These are phyloP conservation scores for Gracilaria domingensis DNA, from an alignment of 23 red algal genomes.

Conservation along the genomic window DNA sequence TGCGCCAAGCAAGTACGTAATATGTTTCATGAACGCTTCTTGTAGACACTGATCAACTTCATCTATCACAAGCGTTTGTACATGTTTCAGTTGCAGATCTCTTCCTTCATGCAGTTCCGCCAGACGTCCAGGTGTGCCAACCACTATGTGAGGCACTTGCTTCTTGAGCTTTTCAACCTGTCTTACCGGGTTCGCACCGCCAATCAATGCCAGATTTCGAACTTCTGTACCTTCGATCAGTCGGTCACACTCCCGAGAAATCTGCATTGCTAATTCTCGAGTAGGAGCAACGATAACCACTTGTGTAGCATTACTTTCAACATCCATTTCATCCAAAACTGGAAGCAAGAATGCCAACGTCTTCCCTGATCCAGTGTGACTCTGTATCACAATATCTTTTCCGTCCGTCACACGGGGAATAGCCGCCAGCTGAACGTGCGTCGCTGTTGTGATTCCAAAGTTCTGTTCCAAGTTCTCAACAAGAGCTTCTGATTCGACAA, in stretches of 20 bases:
- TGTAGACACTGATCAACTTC: conserved; percentile 86
- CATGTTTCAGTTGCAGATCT: conserved; percentile 27
- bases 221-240: conserved; percentile 68
- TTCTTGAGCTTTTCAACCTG: conserved; percentile 83
- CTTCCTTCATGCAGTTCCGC: conserved; percentile 65
- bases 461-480: conserved; percentile 49
- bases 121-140: conserved; percentile 88
- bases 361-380: conserved; percentile 90
- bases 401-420: conserved; percentile 75
- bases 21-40: conserved; percentile 32
- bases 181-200: conserved; percentile 86
- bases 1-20: conserved; percentile 33
- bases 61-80: conserved; percentile 75
- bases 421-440: conserved; percentile 72
- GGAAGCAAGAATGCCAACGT: conserved; percentile 90
- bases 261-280: conserved; percentile 89
- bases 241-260: conserved; percentile 67
- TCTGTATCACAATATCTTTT: conserved; percentile 79
- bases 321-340: conserved; percentile 75
- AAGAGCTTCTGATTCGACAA: conserved; percentile 56
- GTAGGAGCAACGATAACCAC: conserved; percentile 87
- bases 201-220: conserved; percentile 77
- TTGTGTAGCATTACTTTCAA: conserved; percentile 9
- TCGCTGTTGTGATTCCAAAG: conserved; percentile 52
- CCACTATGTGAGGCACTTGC: conserved; percentile 75